Evolutionary conservation across 768 basidiomycete genomes (phyloP).

Genomic region (Cantharellus cinnabarinus): DNA sequence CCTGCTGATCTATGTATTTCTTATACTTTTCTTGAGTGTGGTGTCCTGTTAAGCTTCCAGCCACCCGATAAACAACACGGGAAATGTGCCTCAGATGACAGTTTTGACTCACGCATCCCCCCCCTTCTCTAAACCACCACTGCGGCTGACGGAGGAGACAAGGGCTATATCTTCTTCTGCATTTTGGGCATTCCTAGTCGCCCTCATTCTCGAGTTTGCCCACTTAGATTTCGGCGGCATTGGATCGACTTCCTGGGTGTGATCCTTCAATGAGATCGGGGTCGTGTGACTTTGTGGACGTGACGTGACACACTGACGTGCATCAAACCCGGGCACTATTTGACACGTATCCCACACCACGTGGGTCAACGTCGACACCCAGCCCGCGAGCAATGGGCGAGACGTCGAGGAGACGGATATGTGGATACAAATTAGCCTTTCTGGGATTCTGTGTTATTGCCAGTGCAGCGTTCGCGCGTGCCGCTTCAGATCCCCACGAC

Average conservation of each 20-base stretch:
- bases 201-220: neutral
- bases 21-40: neutral
- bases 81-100: neutral
- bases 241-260: too few species aligned
- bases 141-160: conserved; percentile 24
- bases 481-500: neutral
- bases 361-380: too few species aligned
- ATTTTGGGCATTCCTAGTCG: neutral
- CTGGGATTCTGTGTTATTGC: neutral
- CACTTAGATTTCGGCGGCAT: too few species aligned
- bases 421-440: too few species aligned
- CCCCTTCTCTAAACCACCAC: conserved; percentile 20
- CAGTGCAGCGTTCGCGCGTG: neutral
- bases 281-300: neutral
- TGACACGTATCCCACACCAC: too few species aligned
- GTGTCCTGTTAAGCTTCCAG: neutral
- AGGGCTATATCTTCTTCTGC: neutral
- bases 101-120: neutral
- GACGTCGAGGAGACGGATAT: too few species aligned
- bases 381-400: too few species aligned
- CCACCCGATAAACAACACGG: neutral
- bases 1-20: neutral
- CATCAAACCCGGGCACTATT: too few species aligned
- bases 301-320: too few species aligned
- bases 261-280: too few species aligned